Evolutionary conservation across 2,329 filamentous ascomycete species (phyloP), one percentile per base, ranked within the genome.

Genomic region (Calonectria hawksworthii): DNA sequence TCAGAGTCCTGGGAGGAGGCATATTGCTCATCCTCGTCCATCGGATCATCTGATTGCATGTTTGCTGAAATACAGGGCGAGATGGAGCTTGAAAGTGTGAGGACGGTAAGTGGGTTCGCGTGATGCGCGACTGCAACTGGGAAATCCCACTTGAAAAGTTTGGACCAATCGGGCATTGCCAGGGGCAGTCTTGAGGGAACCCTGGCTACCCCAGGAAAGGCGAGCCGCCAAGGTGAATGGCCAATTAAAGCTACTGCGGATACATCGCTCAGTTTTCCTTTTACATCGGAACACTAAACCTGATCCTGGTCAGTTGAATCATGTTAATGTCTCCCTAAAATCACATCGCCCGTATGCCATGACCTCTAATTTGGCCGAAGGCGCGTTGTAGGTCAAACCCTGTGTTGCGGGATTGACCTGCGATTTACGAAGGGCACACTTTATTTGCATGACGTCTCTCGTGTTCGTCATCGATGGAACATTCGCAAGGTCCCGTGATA

Each of bases 1-100:
- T 95, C 93, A 13, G 93, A 94, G 82, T 95, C 94, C 78, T 95
- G 92, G 4, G 93, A 93, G 2, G 93, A 94, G 21, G 89, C 91
- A 80, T 95, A 95, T 73, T 91, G 86, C 74, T 91, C 89, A 38
- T 91, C 88, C 28, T 89, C 87, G 23, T 89, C 88, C 67, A 82
- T 81, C 70, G 83, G 77, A 26, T 84, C 83, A 63, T 88, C 87
- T 63, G 84, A 80, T 16, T 86, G 79, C 89, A 90, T 91, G 68
- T 75, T 85, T 72, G 56, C 36, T 38, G 21, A 13, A 9, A 11
- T 32, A 10, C 4, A 26, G 23, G 34, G n/a, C n/a, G 69, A 61
- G 30, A n/a, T 65, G 36, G 18, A 68, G 54, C 64, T 36, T 47
- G 54, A 38, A 63, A 11, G 38, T 21, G 28, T 26, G 44, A 59